Base-by-base conservation (phyloP, 176 grass and related monocot species). In the Zizania latifolia region DNA sequence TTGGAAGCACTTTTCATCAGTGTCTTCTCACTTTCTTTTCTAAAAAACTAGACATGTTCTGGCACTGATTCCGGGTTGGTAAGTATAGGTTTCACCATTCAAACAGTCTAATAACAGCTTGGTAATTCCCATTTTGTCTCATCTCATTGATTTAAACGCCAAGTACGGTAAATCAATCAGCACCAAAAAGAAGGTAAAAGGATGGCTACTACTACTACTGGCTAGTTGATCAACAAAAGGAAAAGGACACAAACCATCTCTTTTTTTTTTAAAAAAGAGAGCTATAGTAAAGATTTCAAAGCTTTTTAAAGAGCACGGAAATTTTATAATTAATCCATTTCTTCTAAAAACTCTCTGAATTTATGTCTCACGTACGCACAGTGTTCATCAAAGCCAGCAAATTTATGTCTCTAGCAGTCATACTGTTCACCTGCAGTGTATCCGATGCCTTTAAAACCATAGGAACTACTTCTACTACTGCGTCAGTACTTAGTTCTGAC, bases 161-260 rank as follows among this genome's bases (percentile, higher is more conserved):
- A 50, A 73, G 26, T 11, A 62, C 12, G 11, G 36, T 21, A 81
- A 44, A 15, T 83, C 71, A 75, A 48, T 16, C 76, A 30, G 69
- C 68, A 19, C 69, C 11, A 5, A 48, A 78, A 46, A 28, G 24
- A 48, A 44, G 37, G 46, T 45, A 66, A 74, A 50, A 32, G 31
- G 24, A 51, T 36, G 3, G 12, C 19, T 69, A 53, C 11, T 76
- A 38, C 17, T 32, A 53, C 29, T n/a, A 27, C 21, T 64, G n/a
- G n/a, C n/a, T 26, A 30, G 56, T 28, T 28, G 2, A 17, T 27
- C 17, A 64, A 37, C 35, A 3, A 30, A 74, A 79, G 23, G 36
- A 31, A 65, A 78, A 72, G 67, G 67, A 44, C 69, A 65, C 6
- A 26, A 48, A 36, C 17, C 76, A 14, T 73, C 83, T n/a, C n/a